phyloP scores from a whole-genome alignment of 2,329 filamentous ascomycete genomes.

The Colletotrichum sp. region DNA sequence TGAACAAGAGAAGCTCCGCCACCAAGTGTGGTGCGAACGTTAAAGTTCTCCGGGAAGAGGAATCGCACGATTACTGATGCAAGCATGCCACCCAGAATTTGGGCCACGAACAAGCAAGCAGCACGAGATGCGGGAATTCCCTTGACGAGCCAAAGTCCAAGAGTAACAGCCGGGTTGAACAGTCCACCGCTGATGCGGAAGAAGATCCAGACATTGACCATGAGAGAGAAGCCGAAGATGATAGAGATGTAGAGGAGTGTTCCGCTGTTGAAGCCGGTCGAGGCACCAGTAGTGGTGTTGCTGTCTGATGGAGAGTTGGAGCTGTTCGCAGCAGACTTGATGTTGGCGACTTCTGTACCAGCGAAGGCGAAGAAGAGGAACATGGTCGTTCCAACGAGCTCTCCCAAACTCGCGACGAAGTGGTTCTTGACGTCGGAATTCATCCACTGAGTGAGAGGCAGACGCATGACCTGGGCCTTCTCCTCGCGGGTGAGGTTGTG shows the following conservation, averaged over 20 bases:
- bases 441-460: slow-evolving; percentile 52
- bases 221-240: slow-evolving; percentile 47
- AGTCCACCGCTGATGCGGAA: slow-evolving; percentile 47
- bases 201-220: slow-evolving; percentile 54
- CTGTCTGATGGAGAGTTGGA: slow-evolving; percentile 19
- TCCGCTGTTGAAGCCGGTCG: slow-evolving; percentile 47
- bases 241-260: slow-evolving; percentile 47
- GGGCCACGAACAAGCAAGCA: slow-evolving; percentile 51
- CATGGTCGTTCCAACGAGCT: slow-evolving; percentile 46
- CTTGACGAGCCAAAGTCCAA: slow-evolving; percentile 56
- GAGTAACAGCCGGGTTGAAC: slow-evolving; percentile 46
- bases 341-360: slow-evolving; percentile 44
- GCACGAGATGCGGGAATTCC: slow-evolving; percentile 52
- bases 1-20: slow-evolving; percentile 44
- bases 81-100: slow-evolving; percentile 52
- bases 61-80: slow-evolving; percentile 46
- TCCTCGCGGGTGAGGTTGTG: slow-evolving; percentile 41
- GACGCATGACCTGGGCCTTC: slow-evolving; percentile 45
- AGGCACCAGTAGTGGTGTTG: slow-evolving; percentile 46
- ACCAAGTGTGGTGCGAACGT: slow-evolving; percentile 44
- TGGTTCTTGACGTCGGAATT: slow-evolving; percentile 50
- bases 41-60: slow-evolving; percentile 48
- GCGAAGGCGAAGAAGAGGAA: slow-evolving; percentile 50
- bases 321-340: slow-evolving; percentile 32
- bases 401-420: slow-evolving; percentile 40